Evolutionary conservation across 345 rosid genomes (phyloP).

Genomic region (Clausena lansium): DNA sequence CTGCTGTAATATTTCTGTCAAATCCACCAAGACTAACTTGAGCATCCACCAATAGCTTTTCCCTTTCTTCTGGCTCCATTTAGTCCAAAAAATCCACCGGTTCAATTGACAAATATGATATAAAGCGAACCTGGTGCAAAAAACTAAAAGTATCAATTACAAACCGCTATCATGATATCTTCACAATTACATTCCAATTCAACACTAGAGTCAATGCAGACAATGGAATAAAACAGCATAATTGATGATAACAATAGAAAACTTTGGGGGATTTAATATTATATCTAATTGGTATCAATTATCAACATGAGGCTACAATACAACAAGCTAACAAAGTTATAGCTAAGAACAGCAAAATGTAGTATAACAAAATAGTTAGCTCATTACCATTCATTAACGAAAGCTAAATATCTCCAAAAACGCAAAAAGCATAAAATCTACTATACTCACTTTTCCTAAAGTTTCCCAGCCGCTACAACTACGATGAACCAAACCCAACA

Average conservation of each 20-base stretch:
- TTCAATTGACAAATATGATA: neutral
- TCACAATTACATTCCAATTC: neutral
- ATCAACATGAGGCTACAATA: neutral
- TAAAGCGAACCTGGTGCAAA: neutral
- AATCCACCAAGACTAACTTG: constrained; percentile 86
- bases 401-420: neutral
- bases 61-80: constrained; percentile 41
- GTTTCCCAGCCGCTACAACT: neutral
- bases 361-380: neutral
- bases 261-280: neutral
- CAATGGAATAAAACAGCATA: neutral
- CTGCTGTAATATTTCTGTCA: constrained; percentile 47
- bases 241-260: neutral
- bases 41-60: constrained; percentile 50
- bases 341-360: neutral
- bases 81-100: constrained; percentile 4
- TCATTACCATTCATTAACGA: too few species aligned
- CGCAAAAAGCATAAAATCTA: neutral
- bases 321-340: neutral
- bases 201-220: neutral
- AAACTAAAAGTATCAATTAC: neutral
- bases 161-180: neutral
- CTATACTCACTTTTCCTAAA: neutral
- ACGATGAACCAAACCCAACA: neutral
- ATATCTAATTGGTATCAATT: neutral